Evolutionary conservation across 2,329 filamentous ascomycete species (phyloP).

Genomic region (Laburnicola sp.): DNA sequence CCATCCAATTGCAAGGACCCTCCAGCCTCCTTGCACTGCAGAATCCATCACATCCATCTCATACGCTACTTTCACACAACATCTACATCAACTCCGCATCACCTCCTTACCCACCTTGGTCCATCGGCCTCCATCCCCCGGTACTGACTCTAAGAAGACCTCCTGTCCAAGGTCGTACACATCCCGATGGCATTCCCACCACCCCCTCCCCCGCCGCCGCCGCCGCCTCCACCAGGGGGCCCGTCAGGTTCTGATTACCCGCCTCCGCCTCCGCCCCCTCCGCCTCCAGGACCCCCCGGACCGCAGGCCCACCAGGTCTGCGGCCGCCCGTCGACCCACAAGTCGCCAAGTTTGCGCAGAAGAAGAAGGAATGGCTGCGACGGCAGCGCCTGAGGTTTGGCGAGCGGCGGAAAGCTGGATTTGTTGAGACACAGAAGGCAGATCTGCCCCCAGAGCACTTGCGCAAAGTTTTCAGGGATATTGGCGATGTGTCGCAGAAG

Average conservation of each 20-base stretch:
- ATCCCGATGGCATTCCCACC: constrained; percentile 33
- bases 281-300: constrained; percentile 56
- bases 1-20: neutral
- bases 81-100: neutral
- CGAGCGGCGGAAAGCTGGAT: constrained; percentile 94
- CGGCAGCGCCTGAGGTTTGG: constrained; percentile 89
- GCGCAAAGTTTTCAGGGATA: constrained; percentile 97
- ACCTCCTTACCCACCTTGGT: neutral
- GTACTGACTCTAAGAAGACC: neutral
- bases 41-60: neutral
- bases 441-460: constrained; percentile 98
- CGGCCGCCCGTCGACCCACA: constrained; percentile 79
- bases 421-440: constrained; percentile 96
- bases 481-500: constrained; percentile 98
- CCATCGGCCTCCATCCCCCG: neutral
- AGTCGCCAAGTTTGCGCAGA: constrained; percentile 92
- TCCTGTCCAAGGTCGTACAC: neutral
- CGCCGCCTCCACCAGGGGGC: constrained; percentile 26
- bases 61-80: neutral
- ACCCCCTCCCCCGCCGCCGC: constrained; percentile 51
- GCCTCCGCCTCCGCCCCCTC: constrained; percentile 60
- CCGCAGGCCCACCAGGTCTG: constrained; percentile 63
- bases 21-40: neutral
- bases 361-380: constrained; percentile 98
- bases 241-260: constrained; percentile 30